These are phyloP conservation scores for Marsdenia floribunda DNA, from an alignment of 257 asterid species.

Conservation along the genomic window DNA sequence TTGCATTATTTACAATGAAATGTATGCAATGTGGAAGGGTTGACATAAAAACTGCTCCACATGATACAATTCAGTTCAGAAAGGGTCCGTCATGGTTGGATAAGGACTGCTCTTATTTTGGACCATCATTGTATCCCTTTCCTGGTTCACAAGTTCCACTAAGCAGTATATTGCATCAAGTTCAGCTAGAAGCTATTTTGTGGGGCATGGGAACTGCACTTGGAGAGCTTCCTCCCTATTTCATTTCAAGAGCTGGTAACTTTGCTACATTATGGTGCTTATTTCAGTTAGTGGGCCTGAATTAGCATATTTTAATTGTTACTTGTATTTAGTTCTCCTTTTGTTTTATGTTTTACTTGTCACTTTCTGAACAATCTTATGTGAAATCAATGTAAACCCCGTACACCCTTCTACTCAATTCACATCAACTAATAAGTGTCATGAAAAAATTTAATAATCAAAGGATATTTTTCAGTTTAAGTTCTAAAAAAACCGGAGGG, in stretches of 20 bases:
- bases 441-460: too few relatives aligned
- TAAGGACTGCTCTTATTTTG: conserved; percentile 27
- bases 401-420: too few relatives aligned
- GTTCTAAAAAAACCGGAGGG: too few relatives aligned
- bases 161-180: conserved; percentile 28
- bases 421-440: too few relatives aligned
- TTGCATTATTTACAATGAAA: conserved; percentile 32
- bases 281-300: not conserved
- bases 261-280: not conserved
- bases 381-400: too few relatives aligned
- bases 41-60: conserved; percentile 31
- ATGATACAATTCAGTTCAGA: conserved; percentile 35
- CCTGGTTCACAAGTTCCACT: conserved; percentile 29
- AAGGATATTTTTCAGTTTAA: too few relatives aligned
- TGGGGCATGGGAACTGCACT: conserved; percentile 41
- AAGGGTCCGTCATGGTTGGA: conserved; percentile 37
- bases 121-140: conserved; percentile 20
- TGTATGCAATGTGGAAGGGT: conserved; percentile 31
- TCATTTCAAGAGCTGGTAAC: conserved; percentile 35
- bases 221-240: conserved; percentile 38
- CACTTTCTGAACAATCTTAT: too few relatives aligned
- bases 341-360: not conserved
- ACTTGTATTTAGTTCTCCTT: not conserved
- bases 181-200: conserved; percentile 31
- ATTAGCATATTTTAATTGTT: not conserved